Evolutionary conservation across 768 basidiomycete species (phyloP).

Genomic region (Russula emetica): DNA sequence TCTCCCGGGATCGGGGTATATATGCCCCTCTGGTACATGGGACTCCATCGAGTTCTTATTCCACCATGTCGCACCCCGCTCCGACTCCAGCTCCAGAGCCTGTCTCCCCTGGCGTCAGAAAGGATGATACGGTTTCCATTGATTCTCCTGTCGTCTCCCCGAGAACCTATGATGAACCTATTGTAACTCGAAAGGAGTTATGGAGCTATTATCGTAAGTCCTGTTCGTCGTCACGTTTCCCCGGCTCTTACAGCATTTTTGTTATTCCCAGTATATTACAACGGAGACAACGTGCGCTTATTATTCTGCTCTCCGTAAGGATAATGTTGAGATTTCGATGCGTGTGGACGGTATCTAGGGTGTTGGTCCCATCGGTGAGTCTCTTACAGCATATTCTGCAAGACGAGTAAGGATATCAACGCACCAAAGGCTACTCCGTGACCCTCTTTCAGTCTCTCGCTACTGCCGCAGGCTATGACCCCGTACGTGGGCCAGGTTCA

Average conservation of each 20-base stretch:
- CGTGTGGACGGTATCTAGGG: conserved; percentile 40
- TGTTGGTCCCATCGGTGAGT: conserved; percentile 53
- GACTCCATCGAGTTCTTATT: not conserved
- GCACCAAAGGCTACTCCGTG: conserved; percentile 49
- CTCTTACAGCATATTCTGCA: too few relatives aligned
- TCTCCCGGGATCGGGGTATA: not conserved
- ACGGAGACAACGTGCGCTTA: conserved; percentile 65
- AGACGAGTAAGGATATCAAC: not conserved
- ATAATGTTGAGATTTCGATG: conserved; percentile 1
- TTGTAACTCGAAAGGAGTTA: conserved; percentile 67
- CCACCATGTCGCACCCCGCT: conserved; percentile 16
- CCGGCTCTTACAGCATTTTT: conserved; percentile 13
- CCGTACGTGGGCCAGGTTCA: conserved; percentile 61
- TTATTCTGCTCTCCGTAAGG: not conserved
- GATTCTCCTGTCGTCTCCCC: conserved; percentile 10
- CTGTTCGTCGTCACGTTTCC: not conserved
- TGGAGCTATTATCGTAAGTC: conserved; percentile 76
- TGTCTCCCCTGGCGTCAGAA: not conserved
- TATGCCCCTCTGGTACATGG: not conserved
- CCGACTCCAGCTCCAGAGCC: not conserved
- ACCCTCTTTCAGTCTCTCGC: conserved; percentile 73
- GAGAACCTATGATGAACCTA: conserved; percentile 46
- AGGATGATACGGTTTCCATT: not conserved
- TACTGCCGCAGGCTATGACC: conserved; percentile 70
- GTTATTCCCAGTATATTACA: conserved; percentile 60